Percentiles rank a stretch among this genome's conserved stretches.
Conservation (phyloP, 2,329 filamentous ascomycete genomes). For the Sclerotinia subarctica region DNA sequence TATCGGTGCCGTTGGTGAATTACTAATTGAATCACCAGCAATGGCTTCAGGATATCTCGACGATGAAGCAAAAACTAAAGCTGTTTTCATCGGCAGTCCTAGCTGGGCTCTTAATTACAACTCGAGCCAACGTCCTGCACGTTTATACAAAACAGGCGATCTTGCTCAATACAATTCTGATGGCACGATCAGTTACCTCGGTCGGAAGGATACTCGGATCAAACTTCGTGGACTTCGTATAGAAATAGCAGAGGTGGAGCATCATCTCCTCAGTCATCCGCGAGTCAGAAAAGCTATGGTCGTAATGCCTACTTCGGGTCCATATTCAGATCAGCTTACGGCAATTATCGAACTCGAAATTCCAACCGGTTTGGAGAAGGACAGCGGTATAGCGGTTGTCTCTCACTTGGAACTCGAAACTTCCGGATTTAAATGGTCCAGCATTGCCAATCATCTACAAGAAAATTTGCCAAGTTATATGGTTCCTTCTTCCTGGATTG, state of each 20-base stretch:
- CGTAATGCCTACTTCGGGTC: not conserved
- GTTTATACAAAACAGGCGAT: conserved; percentile 54
- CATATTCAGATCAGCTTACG: conserved; percentile 10
- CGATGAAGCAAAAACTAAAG: conserved; percentile 39
- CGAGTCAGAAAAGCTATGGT: conserved; percentile 17
- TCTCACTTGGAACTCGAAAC: conserved; percentile 6
- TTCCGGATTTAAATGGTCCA: not conserved
- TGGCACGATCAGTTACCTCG: conserved; percentile 13
- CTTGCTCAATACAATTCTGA: conserved; percentile 39
- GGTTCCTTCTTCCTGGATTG: conserved; percentile 38
- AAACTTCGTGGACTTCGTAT: conserved; percentile 18
- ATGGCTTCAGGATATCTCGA: conserved; percentile 43
- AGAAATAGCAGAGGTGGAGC: conserved; percentile 16
- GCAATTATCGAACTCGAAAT: conserved; percentile 4
- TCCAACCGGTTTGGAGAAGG: too few species aligned
- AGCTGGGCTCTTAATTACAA: conserved; percentile 7
- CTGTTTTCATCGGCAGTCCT: conserved; percentile 39
- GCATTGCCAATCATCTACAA: not conserved
- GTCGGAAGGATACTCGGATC: conserved; percentile 15
- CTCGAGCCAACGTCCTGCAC: not conserved
- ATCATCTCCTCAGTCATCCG: conserved; percentile 18
- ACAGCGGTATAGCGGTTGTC: not conserved
- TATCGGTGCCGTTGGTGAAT: conserved; percentile 40
- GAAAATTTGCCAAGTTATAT: conserved; percentile 37
- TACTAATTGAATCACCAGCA: conserved; percentile 41